phyloP scores from a whole-genome alignment of 495 filamentous ascomycete genomes.

The Aspergillus sparsus region DNA sequence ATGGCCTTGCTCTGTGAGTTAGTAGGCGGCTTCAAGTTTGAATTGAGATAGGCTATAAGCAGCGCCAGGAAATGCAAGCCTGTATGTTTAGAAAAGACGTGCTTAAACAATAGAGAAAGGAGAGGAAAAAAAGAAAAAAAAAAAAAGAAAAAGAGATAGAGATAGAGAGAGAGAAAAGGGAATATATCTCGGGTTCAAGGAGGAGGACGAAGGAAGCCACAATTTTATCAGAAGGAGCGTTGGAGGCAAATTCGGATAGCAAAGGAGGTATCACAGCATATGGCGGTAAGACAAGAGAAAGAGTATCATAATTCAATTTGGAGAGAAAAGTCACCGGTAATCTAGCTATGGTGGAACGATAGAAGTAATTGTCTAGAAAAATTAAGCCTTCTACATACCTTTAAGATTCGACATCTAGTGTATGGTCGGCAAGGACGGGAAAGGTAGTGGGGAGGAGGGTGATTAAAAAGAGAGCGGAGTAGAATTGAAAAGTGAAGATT shows the following conservation, averaged over 20 bases:
- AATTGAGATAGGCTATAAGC: too few relatives aligned
- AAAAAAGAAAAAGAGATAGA: background rate
- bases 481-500: background rate
- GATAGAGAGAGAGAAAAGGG: background rate
- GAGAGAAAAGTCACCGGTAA: constrained; percentile 13
- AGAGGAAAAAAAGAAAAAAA: background rate
- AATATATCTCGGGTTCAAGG: background rate
- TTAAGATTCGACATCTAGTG: constrained; percentile 27
- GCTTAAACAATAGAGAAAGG: background rate
- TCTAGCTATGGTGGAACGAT: constrained; percentile 17
- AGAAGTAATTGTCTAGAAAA: constrained; percentile 13
- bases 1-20: constrained; percentile 11
- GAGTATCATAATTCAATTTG: background rate
- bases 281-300: constrained; percentile 8
- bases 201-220: constrained; percentile 8
- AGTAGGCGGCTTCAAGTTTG: background rate
- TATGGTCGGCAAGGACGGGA: background rate
- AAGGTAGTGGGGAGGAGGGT: background rate
- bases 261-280: constrained; percentile 12
- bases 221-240: constrained; percentile 16
- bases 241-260: constrained; percentile 24
- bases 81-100: too few relatives aligned
- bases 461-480: constrained; percentile 4
- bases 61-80: too few relatives aligned
- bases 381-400: constrained; percentile 19